A percentile compares a stretch with the other conserved stretches of the same genome.
These are phyloP conservation scores for Pterocarpus santalinus DNA, from an alignment of 306 rosid genomes.

Conservation along the genomic window DNA sequence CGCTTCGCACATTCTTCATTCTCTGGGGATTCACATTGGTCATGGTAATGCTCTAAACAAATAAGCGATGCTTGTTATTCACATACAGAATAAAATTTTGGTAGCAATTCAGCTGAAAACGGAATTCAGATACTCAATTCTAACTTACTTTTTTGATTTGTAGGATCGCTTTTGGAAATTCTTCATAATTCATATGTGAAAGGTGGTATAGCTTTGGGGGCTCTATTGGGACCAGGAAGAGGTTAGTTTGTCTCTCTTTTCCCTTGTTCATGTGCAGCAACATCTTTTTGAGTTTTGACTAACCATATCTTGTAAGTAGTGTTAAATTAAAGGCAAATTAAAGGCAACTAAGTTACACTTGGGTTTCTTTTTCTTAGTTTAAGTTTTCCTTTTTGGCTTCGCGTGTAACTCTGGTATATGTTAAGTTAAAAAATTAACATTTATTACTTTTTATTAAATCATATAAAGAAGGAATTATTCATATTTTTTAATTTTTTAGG, in stretches of 20 bases:
- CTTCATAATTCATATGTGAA: conserved; percentile 91
- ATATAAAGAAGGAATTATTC: background rate
- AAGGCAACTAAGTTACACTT: background rate
- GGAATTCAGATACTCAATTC: background rate
- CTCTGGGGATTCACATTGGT: conserved; percentile 82
- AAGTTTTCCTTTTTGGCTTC: background rate
- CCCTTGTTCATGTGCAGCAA: conserved; percentile 19
- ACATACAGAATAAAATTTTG: background rate
- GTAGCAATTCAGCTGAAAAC: background rate
- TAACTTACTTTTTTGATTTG: conserved; percentile 34
- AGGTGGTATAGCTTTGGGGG: conserved; percentile 83
- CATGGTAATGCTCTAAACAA: conserved; percentile 66
- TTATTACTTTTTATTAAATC: background rate
- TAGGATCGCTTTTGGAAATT: conserved; percentile 69
- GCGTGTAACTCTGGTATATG: background rate
- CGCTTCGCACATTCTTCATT: conserved; percentile 87
- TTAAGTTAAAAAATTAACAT: background rate
- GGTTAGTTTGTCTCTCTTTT: conserved; percentile 63
- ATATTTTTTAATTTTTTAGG: background rate
- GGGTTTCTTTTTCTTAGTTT: background rate
- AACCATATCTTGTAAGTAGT: background rate
- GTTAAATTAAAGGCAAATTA: background rate
- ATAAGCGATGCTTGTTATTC: conserved; percentile 4
- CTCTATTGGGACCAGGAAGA: conserved; percentile 95
- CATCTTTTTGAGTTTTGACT: conserved; percentile 15